Percentiles rank a stretch among this genome's conserved stretches.
These are phyloP conservation scores for Epichloe festucae DNA, from an alignment of 2,329 filamentous ascomycete species.

Conservation along the genomic window DNA sequence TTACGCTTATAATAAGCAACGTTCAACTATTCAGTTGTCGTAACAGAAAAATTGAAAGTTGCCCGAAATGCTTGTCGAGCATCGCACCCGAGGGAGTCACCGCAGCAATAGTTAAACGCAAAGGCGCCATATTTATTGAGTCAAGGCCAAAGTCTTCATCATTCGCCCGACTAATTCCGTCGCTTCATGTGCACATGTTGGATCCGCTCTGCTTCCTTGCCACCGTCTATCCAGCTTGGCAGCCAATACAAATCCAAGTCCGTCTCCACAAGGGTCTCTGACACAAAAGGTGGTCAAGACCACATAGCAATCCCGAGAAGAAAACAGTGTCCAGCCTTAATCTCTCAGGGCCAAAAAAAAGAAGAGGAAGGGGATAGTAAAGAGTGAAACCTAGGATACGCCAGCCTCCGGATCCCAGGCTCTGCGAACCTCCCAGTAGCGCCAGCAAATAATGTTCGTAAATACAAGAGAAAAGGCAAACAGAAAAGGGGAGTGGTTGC, in stretches of 20 bases:
- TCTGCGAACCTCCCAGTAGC: conserved; percentile 2
- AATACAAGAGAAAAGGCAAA: neutral
- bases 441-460: conserved; percentile 2
- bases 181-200: neutral
- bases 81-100: too few species aligned
- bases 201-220: neutral
- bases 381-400: conserved; percentile 3
- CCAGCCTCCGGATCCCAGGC: neutral
- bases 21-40: too few species aligned
- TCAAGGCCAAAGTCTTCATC: neutral
- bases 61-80: too few species aligned
- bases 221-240: conserved; percentile 5
- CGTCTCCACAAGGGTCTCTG: neutral
- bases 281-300: neutral
- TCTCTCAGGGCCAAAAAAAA: conserved; percentile 5
- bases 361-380: conserved; percentile 3
- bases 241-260: conserved; percentile 6
- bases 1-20: too few species aligned
- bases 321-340: conserved; percentile 2
- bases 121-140: neutral
- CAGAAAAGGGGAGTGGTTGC: neutral
- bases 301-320: neutral
- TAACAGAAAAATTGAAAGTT: too few species aligned
- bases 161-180: neutral
- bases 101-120: neutral